Conservation (phyloP, 2,329 filamentous ascomycete genomes). For the Incumbomyces delicatus region DNA sequence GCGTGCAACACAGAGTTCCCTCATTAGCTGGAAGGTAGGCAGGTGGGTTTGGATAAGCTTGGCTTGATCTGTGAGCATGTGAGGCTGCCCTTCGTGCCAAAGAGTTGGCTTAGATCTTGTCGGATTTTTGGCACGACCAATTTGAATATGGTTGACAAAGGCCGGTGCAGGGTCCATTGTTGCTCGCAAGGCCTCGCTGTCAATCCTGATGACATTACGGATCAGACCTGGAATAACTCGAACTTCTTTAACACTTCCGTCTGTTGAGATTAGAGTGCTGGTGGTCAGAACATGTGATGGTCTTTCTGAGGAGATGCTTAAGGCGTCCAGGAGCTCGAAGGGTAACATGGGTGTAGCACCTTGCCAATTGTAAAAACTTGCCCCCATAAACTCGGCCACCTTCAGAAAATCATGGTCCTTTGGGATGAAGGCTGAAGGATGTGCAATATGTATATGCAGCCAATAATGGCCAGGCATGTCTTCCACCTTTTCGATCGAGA, state of each 20-base stretch:
- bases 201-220: constrained; percentile 45
- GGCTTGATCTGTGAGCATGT: background rate
- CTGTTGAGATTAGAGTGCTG: constrained; percentile 44
- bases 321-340: constrained; percentile 35
- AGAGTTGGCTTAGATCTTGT: background rate
- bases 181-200: constrained; percentile 11
- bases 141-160: background rate
- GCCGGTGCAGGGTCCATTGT: background rate
- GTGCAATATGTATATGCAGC: constrained; percentile 55
- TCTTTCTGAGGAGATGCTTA: constrained; percentile 45
- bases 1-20: constrained; percentile 31
- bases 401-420: constrained; percentile 42
- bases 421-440: constrained; percentile 52
- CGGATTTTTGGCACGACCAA: background rate
- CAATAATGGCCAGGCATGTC: constrained; percentile 41
- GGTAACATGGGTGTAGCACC: constrained; percentile 48
- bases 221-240: constrained; percentile 45
- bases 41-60: constrained; percentile 16
- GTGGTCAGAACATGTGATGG: constrained; percentile 47
- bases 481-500: constrained; percentile 42
- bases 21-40: constrained; percentile 26
- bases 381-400: constrained; percentile 45
- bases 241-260: constrained; percentile 45
- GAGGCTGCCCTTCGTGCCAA: background rate
- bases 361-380: constrained; percentile 42